A percentile compares a stretch with the other conserved stretches of the same genome.
Conservation (phyloP, 768 basidiomycete genomes). For the Boletales sp. region DNA sequence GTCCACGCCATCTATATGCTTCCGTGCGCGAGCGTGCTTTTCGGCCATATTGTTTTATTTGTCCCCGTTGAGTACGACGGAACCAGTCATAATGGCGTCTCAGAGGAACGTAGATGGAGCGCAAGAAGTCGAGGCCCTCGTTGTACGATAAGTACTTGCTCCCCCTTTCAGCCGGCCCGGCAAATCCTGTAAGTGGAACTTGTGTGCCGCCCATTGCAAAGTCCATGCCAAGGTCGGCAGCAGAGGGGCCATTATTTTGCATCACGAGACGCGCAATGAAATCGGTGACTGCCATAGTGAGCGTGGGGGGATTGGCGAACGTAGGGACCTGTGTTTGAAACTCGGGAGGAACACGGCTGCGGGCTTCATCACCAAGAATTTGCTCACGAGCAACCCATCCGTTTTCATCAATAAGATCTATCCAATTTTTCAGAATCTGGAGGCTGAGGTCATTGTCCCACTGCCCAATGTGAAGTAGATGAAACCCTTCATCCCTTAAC, state of each 20-base stretch:
- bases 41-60: slow-evolving; percentile 87
- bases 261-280: slow-evolving; percentile 74
- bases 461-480: slow-evolving; percentile 84
- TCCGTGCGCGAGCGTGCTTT: slow-evolving; percentile 83
- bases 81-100: slow-evolving; percentile 97
- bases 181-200: slow-evolving; percentile 38
- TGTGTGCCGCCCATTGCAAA: slow-evolving; percentile 51
- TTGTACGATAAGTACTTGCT: slow-evolving; percentile 54
- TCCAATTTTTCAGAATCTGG: slow-evolving; percentile 88
- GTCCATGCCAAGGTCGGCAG: slow-evolving; percentile 65
- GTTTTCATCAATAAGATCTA: slow-evolving; percentile 85
- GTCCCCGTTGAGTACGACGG: slow-evolving; percentile 87
- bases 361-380: slow-evolving; percentile 93
- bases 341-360: slow-evolving; percentile 88
- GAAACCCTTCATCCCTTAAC: slow-evolving; percentile 94
- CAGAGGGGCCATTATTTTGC: slow-evolving; percentile 44
- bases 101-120: slow-evolving; percentile 76
- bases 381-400: slow-evolving; percentile 98
- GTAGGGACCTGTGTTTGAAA: slow-evolving; percentile 93
- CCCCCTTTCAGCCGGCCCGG: slow-evolving; percentile 30
- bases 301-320: slow-evolving; percentile 93
- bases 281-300: slow-evolving; percentile 89
- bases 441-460: slow-evolving; percentile 93
- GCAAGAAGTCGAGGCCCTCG: slow-evolving; percentile 64
- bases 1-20: slow-evolving; percentile 92